Conservation (phyloP, 2,329 filamentous ascomycete genomes). For the Chrysosporium keratinophilum region DNA sequence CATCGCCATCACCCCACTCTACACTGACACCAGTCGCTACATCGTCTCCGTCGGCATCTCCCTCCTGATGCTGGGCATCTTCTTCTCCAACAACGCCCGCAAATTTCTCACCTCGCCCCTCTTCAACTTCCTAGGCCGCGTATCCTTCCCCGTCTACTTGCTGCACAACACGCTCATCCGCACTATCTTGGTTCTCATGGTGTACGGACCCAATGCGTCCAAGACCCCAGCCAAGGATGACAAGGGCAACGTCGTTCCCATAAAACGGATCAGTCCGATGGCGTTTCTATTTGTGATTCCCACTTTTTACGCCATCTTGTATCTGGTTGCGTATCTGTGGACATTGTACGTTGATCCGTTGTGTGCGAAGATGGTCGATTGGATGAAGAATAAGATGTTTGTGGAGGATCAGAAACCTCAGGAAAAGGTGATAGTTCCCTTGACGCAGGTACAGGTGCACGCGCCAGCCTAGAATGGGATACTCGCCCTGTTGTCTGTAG, state of each 20-base stretch:
- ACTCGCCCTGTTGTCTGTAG: not conserved
- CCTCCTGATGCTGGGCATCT: conserved; percentile 19
- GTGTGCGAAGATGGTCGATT: conserved; percentile 15
- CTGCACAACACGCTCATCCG: conserved; percentile 23
- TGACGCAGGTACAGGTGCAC: conserved; percentile 7
- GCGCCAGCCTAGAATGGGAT: not conserved
- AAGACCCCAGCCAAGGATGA: conserved; percentile 11
- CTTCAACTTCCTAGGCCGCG: conserved; percentile 22
- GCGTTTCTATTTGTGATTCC: conserved; percentile 17
- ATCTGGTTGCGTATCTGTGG: conserved; percentile 16
- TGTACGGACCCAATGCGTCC: conserved; percentile 16
- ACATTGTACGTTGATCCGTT: conserved; percentile 15
- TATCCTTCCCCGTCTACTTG: conserved; percentile 24
- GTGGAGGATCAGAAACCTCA: conserved; percentile 14
- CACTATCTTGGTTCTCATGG: conserved; percentile 21
- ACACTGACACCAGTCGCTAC: conserved; percentile 20
- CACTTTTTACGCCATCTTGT: conserved; percentile 15
- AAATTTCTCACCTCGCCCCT: conserved; percentile 18
- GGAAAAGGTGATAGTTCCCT: conserved; percentile 13
- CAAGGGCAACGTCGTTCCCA: conserved; percentile 10
- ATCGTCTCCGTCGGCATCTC: conserved; percentile 21
- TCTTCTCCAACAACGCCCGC: conserved; percentile 20
- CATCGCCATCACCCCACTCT: conserved; percentile 15
- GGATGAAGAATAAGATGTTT: conserved; percentile 16
- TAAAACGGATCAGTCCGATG: conserved; percentile 6